These are phyloP conservation scores for Boletellus sp. DNA, from an alignment of 768 basidiomycete genomes.

Conservation along the genomic window DNA sequence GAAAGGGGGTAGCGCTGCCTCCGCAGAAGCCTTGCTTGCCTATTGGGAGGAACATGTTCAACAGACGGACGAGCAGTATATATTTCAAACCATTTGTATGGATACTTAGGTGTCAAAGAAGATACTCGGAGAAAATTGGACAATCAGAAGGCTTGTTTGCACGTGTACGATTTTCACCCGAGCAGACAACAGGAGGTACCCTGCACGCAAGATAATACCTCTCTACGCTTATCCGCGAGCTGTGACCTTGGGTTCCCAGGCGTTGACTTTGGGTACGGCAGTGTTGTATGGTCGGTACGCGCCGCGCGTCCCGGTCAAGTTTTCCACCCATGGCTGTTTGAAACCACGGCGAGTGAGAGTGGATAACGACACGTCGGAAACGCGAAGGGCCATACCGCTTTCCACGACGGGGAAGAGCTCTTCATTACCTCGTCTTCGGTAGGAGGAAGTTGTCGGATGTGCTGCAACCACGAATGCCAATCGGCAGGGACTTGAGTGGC, in stretches of 20 bases:
- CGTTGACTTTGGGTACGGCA: slow-evolving; percentile 69
- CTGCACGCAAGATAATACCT: neutral
- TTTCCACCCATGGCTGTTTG: slow-evolving; percentile 76
- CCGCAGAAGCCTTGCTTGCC: too few relatives aligned
- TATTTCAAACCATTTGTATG: too few relatives aligned
- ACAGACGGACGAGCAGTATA: too few relatives aligned
- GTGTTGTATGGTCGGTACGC: slow-evolving; percentile 91
- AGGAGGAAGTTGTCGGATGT: slow-evolving; percentile 84
- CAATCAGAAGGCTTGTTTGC: too few relatives aligned
- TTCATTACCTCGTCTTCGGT: slow-evolving; percentile 70
- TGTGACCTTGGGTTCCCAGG: slow-evolving; percentile 77
- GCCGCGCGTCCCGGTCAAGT: slow-evolving; percentile 89
- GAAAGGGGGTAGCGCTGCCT: too few relatives aligned
- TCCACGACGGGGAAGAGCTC: slow-evolving; percentile 71
- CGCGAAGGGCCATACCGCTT: slow-evolving; percentile 57
- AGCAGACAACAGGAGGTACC: too few relatives aligned
- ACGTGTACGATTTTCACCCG: too few relatives aligned
- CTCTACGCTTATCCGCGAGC: slow-evolving; percentile 37
- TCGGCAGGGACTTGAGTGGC: slow-evolving; percentile 93
- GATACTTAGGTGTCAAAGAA: too few relatives aligned
- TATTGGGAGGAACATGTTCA: too few relatives aligned
- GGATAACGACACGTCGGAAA: neutral
- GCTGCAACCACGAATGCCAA: slow-evolving; percentile 95
- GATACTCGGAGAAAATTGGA: too few relatives aligned
- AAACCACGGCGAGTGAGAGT: neutral